A percentile compares a stretch with the other conserved stretches of the same genome.
Evolutionary conservation across 1,284 basidiomycete genomes (phyloP).

Genomic region (Moesziomyces sp.): DNA sequence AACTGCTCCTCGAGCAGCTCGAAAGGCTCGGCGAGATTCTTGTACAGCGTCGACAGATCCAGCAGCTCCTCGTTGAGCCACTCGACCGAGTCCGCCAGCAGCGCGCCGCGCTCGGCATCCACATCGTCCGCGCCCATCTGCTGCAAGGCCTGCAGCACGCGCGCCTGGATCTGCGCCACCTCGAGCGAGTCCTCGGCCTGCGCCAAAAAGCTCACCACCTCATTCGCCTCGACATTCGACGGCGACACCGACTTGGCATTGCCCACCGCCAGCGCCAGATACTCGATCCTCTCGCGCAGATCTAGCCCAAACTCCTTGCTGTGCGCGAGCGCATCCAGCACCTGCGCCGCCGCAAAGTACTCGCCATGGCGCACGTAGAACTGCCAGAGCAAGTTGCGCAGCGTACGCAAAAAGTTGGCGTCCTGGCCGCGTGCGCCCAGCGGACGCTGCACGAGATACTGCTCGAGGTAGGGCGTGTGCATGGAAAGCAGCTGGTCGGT

Average conservation of each 20-base stretch:
- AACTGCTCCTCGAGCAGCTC: conserved; percentile 85
- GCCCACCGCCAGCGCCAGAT: conserved; percentile 79
- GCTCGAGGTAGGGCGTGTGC: conserved; percentile 83
- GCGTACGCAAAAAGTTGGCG: conserved; percentile 37
- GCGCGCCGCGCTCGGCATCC: conserved; percentile 74
- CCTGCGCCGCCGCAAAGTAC: conserved; percentile 88
- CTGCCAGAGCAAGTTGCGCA: conserved; percentile 93
- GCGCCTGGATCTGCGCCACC: conserved; percentile 94
- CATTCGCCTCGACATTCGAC: conserved; percentile 74
- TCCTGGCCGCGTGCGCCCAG: conserved; percentile 69
- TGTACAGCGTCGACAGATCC: conserved; percentile 77
- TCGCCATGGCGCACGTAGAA: conserved; percentile 77
- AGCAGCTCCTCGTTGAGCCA: conserved; percentile 71
- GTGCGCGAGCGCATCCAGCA: conserved; percentile 85
- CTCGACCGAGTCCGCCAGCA: conserved; percentile 59
- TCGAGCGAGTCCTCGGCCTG: conserved; percentile 96
- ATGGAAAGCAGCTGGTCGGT: conserved; percentile 81
- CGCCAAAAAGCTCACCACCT: conserved; percentile 89
- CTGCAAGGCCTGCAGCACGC: conserved; percentile 71
- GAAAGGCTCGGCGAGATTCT: conserved; percentile 87
- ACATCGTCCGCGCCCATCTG: conserved; percentile 58
- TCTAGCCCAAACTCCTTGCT: conserved; percentile 75
- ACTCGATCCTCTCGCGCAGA: conserved; percentile 64
- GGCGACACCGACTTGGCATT: conserved; percentile 78
- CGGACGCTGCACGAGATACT: conserved; percentile 85